Conservation (phyloP, 441 rosid species). For the Corymbia calophylla region DNA sequence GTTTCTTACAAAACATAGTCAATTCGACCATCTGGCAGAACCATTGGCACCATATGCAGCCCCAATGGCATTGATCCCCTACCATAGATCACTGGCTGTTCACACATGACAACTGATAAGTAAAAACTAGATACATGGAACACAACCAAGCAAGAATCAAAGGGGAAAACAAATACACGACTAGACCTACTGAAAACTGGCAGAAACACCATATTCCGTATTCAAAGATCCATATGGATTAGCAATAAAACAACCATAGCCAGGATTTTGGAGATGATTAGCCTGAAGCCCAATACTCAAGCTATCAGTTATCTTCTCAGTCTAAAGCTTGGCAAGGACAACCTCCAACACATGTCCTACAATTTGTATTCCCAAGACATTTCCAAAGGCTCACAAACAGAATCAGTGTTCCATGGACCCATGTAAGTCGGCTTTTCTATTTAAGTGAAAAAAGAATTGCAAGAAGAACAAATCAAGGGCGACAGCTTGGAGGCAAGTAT, state of each 20-base stretch:
- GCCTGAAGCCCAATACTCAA: constrained; percentile 43
- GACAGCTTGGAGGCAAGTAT: background rate
- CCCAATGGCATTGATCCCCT: constrained; percentile 92
- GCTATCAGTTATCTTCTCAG: constrained; percentile 70
- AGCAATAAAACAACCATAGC: constrained; percentile 70
- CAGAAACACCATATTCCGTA: constrained; percentile 59
- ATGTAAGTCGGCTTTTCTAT: background rate
- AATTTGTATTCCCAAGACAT: background rate
- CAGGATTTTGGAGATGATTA: constrained; percentile 36
- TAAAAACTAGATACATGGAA: constrained; percentile 1
- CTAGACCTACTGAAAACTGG: constrained; percentile 64
- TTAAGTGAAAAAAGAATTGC: background rate
- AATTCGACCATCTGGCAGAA: constrained; percentile 92
- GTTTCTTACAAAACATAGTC: constrained; percentile 90
- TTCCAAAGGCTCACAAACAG: background rate
- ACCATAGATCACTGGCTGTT: constrained; percentile 90
- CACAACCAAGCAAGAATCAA: background rate
- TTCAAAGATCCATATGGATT: constrained; percentile 54
- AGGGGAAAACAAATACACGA: background rate
- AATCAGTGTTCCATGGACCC: background rate
- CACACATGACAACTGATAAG: background rate
- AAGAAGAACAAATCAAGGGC: background rate
- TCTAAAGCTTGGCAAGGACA: constrained; percentile 92
- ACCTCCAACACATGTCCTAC: constrained; percentile 82
- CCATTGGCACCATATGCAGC: constrained; percentile 99